Evolutionary conservation across 2,329 filamentous ascomycete genomes (phyloP).

Genomic region (Xylaria hypoxylon): DNA sequence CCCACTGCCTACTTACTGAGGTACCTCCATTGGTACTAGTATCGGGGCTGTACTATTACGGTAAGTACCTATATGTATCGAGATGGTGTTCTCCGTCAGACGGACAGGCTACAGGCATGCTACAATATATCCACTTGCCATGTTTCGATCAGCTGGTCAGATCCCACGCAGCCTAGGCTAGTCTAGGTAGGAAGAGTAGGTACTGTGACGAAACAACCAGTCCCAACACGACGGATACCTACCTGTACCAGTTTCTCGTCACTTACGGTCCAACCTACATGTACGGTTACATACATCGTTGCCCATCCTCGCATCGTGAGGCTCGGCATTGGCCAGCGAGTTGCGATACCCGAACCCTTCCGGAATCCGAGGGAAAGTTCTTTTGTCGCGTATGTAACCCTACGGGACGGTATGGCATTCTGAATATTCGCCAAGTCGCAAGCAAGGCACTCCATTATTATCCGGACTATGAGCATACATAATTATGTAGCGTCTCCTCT

Average conservation of each 20-base stretch:
- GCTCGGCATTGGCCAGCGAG: slow-evolving; percentile 22
- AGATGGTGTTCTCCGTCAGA: slow-evolving; percentile 37
- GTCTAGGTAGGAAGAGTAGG: slow-evolving; percentile 35
- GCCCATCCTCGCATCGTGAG: slow-evolving; percentile 19
- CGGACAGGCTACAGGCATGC: slow-evolving; percentile 24
- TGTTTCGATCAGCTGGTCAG: slow-evolving; percentile 36
- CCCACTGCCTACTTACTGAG: too few species aligned
- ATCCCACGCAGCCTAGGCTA: slow-evolving; percentile 8
- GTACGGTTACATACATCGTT: slow-evolving; percentile 32
- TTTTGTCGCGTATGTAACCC: slow-evolving; percentile 14
- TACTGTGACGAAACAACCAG: slow-evolving; percentile 39
- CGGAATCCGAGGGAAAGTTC: slow-evolving; percentile 25
- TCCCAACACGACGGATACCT: slow-evolving; percentile 48
- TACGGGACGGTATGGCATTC: background rate
- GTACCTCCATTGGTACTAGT: background rate
- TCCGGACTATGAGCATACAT: background rate
- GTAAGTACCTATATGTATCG: slow-evolving; percentile 1
- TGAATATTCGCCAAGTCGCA: too few species aligned
- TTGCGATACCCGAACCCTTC: slow-evolving; percentile 29
- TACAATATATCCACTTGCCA: slow-evolving; percentile 47
- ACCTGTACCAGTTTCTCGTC: slow-evolving; percentile 26
- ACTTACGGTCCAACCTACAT: slow-evolving; percentile 24
- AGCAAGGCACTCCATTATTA: background rate
- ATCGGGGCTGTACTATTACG: slow-evolving; percentile 11
- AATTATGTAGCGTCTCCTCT: slow-evolving; percentile 4